These are phyloP conservation scores for Candida ponderosae DNA, from an alignment of 805 yeast genomes.

Conservation along the genomic window DNA sequence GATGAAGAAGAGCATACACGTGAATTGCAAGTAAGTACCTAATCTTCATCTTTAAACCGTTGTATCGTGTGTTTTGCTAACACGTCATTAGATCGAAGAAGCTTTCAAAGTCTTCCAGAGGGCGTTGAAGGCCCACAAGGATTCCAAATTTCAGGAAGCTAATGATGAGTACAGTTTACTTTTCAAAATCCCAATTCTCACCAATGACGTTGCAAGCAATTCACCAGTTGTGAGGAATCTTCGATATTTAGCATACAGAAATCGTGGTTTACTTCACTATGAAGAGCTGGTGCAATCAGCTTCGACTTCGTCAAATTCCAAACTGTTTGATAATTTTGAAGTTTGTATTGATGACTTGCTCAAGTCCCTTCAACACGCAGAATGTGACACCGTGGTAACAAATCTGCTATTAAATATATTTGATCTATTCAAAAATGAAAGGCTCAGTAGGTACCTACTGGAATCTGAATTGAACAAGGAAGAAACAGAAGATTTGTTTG, in stretches of 20 bases:
- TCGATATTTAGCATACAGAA: slow-evolving; percentile 72
- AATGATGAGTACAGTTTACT: slow-evolving; percentile 48
- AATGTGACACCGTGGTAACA: slow-evolving; percentile 53
- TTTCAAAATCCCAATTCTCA: slow-evolving; percentile 62
- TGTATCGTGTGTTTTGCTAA: background rate
- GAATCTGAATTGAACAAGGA: slow-evolving; percentile 50
- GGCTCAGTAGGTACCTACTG: slow-evolving; percentile 45
- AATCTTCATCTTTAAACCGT: slow-evolving; percentile 1
- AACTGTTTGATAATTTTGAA: slow-evolving; percentile 33
- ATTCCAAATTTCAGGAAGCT: slow-evolving; percentile 40
- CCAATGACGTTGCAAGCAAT: slow-evolving; percentile 27
- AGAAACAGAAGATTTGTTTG: slow-evolving; percentile 31
- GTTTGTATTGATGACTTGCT: slow-evolving; percentile 53
- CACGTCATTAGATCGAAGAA: slow-evolving; percentile 41
- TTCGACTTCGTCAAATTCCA: slow-evolving; percentile 15
- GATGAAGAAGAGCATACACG: slow-evolving; percentile 87
- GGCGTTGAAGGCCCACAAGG: slow-evolving; percentile 59
- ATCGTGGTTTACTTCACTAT: slow-evolving; percentile 68
- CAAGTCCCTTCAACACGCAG: slow-evolving; percentile 57
- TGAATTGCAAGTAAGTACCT: slow-evolving; percentile 57
- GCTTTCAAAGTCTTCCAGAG: slow-evolving; percentile 68
- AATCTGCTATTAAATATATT: slow-evolving; percentile 44
- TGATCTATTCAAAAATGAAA: slow-evolving; percentile 35
- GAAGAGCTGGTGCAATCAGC: slow-evolving; percentile 21
- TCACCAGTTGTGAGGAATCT: slow-evolving; percentile 70